Conservation (phyloP, 1,284 basidiomycete genomes). For the Cryptococcus jaspeensis region DNA sequence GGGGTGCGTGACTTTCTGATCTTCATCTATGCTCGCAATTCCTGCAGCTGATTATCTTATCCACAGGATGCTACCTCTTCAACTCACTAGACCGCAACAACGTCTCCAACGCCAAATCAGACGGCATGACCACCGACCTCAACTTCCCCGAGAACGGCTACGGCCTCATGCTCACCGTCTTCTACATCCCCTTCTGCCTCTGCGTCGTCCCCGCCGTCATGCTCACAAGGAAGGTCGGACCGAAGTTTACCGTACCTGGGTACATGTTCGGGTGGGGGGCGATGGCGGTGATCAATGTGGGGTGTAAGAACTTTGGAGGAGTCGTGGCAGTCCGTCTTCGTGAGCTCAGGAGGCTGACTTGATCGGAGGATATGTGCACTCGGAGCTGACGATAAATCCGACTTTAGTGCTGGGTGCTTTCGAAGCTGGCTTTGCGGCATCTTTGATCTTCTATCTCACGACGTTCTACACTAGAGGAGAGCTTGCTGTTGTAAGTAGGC, state of each 20-base stretch:
- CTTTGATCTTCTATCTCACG: constrained; percentile 24
- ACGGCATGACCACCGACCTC: constrained; percentile 30
- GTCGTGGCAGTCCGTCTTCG: constrained; percentile 21
- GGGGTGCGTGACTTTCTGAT: constrained; percentile 4
- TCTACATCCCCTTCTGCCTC: constrained; percentile 22
- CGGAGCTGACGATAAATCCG: background rate
- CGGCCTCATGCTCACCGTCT: constrained; percentile 22
- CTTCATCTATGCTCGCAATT: no score
- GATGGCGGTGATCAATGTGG: constrained; percentile 28
- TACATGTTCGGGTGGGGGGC: constrained; percentile 29
- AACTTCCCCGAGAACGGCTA: constrained; percentile 31
- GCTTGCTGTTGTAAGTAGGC: constrained; percentile 12
- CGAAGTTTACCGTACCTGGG: constrained; percentile 25
- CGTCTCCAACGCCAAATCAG: constrained; percentile 36
- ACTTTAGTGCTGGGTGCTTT: constrained; percentile 20
- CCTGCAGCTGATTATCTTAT: no score
- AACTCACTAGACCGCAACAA: constrained; percentile 36
- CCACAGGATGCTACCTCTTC: constrained; percentile 24
- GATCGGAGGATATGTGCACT: no score
- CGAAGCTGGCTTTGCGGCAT: constrained; percentile 26
- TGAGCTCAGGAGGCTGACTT: constrained; percentile 7
- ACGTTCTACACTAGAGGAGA: constrained; percentile 27
- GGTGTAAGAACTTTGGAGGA: constrained; percentile 20
- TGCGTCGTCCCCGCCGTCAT: constrained; percentile 24
- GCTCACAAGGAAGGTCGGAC: constrained; percentile 27